Evolutionary conservation across 345 rosid genomes (phyloP).

Genomic region (Tarenaya hassleriana): DNA sequence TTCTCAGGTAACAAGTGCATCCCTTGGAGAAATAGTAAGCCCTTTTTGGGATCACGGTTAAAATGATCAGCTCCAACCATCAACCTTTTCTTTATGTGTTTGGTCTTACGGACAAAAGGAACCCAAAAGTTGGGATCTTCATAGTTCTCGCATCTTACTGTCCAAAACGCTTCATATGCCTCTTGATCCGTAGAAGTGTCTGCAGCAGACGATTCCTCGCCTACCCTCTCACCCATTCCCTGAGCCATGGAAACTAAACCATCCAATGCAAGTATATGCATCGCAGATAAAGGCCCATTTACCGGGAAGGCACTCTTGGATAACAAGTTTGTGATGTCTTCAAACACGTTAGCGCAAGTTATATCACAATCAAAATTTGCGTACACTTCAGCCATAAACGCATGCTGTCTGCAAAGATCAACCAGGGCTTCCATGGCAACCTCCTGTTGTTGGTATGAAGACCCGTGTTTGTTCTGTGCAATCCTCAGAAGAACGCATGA

Average conservation of each 20-base stretch:
- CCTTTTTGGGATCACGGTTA: slow-evolving; percentile 61
- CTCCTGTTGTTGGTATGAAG: slow-evolving; percentile 74
- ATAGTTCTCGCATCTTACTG: slow-evolving; percentile 44
- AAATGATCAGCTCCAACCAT: slow-evolving; percentile 64
- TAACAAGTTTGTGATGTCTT: slow-evolving; percentile 53
- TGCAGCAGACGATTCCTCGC: slow-evolving; percentile 34
- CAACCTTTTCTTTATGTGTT: slow-evolving; percentile 48
- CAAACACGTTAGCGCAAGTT: slow-evolving; percentile 59
- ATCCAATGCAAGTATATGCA: slow-evolving; percentile 71
- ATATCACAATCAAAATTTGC: slow-evolving; percentile 76
- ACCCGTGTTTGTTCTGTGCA: slow-evolving; percentile 62
- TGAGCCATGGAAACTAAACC: slow-evolving; percentile 52
- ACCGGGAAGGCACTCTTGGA: slow-evolving; percentile 69
- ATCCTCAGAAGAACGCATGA: slow-evolving; percentile 62
- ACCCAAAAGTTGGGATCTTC: slow-evolving; percentile 51
- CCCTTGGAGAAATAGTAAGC: slow-evolving; percentile 62
- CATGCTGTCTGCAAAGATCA: slow-evolving; percentile 61
- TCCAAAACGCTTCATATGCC: slow-evolving; percentile 53
- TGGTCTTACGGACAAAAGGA: slow-evolving; percentile 53
- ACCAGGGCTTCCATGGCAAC: slow-evolving; percentile 80
- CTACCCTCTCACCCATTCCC: slow-evolving; percentile 55
- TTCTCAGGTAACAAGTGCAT: slow-evolving; percentile 57
- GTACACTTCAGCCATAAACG: slow-evolving; percentile 60
- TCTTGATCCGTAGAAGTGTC: slow-evolving; percentile 32
- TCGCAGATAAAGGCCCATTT: slow-evolving; percentile 66